Conservation (phyloP, 2,329 filamentous ascomycete species). For the Neurospora crassa region DNA sequence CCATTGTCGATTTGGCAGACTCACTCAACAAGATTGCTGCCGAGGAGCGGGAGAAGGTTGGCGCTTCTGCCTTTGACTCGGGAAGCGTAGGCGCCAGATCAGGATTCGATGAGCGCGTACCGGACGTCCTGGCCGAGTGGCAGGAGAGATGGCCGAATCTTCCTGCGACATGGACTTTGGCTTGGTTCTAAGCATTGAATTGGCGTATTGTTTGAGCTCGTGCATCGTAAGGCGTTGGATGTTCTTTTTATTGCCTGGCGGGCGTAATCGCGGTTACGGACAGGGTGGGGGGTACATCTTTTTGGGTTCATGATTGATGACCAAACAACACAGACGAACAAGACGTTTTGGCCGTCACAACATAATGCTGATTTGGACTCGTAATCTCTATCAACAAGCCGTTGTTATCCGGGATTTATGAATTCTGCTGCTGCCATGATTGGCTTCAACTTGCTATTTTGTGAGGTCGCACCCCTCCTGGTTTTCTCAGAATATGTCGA, state of each 20-base stretch:
- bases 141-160: slow-evolving; percentile 90
- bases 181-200: slow-evolving; percentile 62
- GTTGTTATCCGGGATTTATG: not conserved
- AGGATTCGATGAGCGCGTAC: slow-evolving; percentile 86
- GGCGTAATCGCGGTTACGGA: not conserved
- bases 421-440: not conserved
- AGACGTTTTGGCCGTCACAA: not conserved
- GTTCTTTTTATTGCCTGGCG: not conserved
- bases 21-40: slow-evolving; percentile 70
- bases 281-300: not conserved
- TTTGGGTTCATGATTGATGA: not conserved
- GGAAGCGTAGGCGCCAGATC: slow-evolving; percentile 57
- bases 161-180: slow-evolving; percentile 86
- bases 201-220: slow-evolving; percentile 4
- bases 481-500: not conserved
- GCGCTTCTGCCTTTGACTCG: slow-evolving; percentile 57
- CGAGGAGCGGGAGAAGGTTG: slow-evolving; percentile 62
- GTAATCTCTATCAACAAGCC: not conserved
- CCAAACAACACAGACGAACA: not conserved
- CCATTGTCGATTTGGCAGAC: slow-evolving; percentile 85
- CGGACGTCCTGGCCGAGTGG: slow-evolving; percentile 85
- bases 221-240: slow-evolving; percentile 6
- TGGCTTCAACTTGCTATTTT: not conserved
- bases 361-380: not conserved
- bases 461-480: not conserved